Percentiles rank a stretch among this genome's conserved stretches.
Evolutionary conservation across 371 early-diverging fungal genomes (phyloP).

Genomic region (Mortierella sp.): DNA sequence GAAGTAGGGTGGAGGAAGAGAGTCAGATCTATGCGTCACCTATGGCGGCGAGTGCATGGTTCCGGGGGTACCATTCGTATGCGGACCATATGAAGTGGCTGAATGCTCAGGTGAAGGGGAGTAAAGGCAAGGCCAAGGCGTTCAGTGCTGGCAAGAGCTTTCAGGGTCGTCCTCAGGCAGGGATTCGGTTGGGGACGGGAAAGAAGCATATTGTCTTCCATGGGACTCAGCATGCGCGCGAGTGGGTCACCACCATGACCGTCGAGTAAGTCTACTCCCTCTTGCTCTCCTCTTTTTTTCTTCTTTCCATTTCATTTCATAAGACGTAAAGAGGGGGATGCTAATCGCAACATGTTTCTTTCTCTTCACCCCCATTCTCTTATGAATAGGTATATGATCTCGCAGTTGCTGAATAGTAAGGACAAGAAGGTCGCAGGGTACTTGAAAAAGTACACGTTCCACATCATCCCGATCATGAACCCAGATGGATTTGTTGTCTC

Average conservation of each 20-base stretch:
- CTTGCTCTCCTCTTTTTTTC: not conserved
- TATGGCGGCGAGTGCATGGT: constrained; percentile 27
- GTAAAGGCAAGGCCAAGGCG: constrained; percentile 32
- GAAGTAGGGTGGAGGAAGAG: not conserved
- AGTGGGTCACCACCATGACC: constrained; percentile 39
- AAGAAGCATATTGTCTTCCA: constrained; percentile 51
- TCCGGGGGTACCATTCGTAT: constrained; percentile 44
- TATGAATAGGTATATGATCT: constrained; percentile 11
- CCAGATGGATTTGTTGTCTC: constrained; percentile 74
- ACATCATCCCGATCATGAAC: constrained; percentile 68
- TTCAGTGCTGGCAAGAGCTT: constrained; percentile 49
- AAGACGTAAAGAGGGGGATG: not conserved
- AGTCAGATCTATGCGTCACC: constrained; percentile 1
- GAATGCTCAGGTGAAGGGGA: constrained; percentile 35
- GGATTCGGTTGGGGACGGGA: constrained; percentile 50
- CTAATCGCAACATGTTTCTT: not conserved
- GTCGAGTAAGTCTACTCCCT: constrained; percentile 27
- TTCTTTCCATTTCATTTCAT: not conserved
- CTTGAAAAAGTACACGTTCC: constrained; percentile 51
- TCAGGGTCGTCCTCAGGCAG: constrained; percentile 38
- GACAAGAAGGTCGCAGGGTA: constrained; percentile 48
- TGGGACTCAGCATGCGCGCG: constrained; percentile 44
- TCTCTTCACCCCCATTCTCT: not conserved
- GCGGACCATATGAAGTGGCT: constrained; percentile 48
- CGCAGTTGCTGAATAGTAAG: constrained; percentile 39